Evolutionary conservation across 306 rosid species (phyloP).

Genomic region (Ceratonia siliqua): DNA sequence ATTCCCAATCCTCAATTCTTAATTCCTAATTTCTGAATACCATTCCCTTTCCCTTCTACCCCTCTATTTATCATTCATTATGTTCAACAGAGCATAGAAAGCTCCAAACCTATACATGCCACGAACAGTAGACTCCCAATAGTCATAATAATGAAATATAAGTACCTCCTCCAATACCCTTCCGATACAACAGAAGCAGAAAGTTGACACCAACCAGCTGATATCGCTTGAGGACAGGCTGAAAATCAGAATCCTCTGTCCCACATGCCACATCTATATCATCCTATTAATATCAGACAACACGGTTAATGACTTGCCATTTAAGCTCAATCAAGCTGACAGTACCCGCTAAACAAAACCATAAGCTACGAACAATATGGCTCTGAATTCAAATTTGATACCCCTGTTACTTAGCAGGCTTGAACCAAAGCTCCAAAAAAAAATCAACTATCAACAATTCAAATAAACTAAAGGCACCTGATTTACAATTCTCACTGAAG

Average conservation of each 20-base stretch:
- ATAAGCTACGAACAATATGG: not conserved
- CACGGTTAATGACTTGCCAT: not conserved
- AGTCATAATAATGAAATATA: conserved; percentile 16
- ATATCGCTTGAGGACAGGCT: conserved; percentile 87
- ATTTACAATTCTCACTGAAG: conserved; percentile 78
- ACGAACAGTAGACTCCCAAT: not conserved
- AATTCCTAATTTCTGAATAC: too few species aligned
- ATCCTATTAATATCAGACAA: conserved; percentile 52
- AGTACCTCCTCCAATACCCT: conserved; percentile 94
- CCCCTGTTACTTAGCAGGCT: not conserved
- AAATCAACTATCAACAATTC: not conserved
- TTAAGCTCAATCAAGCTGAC: not conserved
- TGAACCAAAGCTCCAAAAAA: not conserved
- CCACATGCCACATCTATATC: conserved; percentile 83
- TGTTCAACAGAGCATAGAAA: not conserved
- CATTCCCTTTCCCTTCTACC: too few species aligned
- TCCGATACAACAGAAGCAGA: conserved; percentile 80
- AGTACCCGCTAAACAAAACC: not conserved
- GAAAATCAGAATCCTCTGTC: conserved; percentile 78
- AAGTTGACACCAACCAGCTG: conserved; percentile 96
- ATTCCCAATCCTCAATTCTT: too few species aligned
- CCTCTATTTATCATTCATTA: too few species aligned
- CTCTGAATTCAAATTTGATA: not conserved
- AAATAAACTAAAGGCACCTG: conserved; percentile 52
- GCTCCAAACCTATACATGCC: not conserved